phyloP scores from a whole-genome alignment of 2,329 filamentous ascomycete genomes.

The Ophiosphaerella narmari region DNA sequence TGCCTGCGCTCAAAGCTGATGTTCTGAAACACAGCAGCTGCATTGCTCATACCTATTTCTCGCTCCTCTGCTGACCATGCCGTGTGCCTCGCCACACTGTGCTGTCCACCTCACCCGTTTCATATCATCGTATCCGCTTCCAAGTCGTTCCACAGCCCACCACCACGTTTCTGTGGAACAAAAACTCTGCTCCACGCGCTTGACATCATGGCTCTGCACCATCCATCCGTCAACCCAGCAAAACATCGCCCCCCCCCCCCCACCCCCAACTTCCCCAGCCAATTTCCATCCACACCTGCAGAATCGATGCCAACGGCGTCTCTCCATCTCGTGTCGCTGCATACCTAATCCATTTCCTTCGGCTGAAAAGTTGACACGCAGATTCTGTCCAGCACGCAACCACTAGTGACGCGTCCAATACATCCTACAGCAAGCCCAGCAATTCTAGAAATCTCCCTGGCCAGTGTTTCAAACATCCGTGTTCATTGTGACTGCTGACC shows the following conservation, averaged over 20 bases:
- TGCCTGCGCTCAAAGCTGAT: too few relatives aligned
- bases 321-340: not conserved
- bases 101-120: not conserved
- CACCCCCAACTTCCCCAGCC: slow-evolving; percentile 6
- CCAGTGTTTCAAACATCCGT: slow-evolving; percentile 11
- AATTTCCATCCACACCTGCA: slow-evolving; percentile 6
- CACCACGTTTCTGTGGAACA: slow-evolving; percentile 21
- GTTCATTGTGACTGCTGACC: not conserved
- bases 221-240: not conserved
- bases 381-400: slow-evolving; percentile 4
- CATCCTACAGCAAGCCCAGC: slow-evolving; percentile 10
- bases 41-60: too few relatives aligned
- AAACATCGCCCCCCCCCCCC: slow-evolving; percentile 1
- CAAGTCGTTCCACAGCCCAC: slow-evolving; percentile 9
- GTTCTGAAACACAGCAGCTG: too few relatives aligned
- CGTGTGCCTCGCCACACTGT: too few relatives aligned
- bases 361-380: not conserved
- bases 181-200: slow-evolving; percentile 3
- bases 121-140: slow-evolving; percentile 6
- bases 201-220: slow-evolving; percentile 11
- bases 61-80: too few relatives aligned
- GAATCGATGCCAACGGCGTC: slow-evolving; percentile 16
- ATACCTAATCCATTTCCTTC: not conserved
- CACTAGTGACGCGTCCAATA: slow-evolving; percentile 22
- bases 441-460: slow-evolving; percentile 14